Percentiles rank a stretch among this genome's conserved stretches.
Conservation (phyloP, 2,329 filamentous ascomycete species). For the Colletotrichum euphorbiae region DNA sequence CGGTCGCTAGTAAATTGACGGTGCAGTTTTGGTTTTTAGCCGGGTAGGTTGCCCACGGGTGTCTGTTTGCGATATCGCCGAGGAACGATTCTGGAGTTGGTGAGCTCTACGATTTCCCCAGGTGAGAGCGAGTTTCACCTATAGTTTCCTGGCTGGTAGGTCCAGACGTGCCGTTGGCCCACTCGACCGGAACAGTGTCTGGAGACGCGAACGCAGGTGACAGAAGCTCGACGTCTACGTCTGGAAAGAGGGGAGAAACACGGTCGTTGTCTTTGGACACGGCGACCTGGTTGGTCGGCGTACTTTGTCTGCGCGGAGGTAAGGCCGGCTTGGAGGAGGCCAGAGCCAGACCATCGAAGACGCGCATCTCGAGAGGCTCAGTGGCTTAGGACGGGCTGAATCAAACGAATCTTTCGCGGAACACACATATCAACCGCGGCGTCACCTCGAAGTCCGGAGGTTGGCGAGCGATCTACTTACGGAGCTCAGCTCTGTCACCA, state of each 20-base stretch:
- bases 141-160: constrained; percentile 42
- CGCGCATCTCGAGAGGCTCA: neutral
- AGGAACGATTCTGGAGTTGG: constrained; percentile 40
- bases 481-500: too few relatives aligned
- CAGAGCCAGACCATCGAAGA: neutral
- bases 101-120: neutral
- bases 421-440: neutral
- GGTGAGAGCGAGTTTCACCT: neutral
- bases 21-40: too few relatives aligned
- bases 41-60: constrained; percentile 42
- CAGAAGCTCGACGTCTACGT: constrained; percentile 41
- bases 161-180: constrained; percentile 44
- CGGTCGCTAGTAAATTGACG: too few relatives aligned
- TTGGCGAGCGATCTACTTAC: neutral
- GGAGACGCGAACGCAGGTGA: constrained; percentile 44
- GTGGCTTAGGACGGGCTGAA: too few relatives aligned
- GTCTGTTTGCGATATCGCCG: constrained; percentile 38
- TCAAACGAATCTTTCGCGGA: fast-evolving
- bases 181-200: constrained; percentile 41
- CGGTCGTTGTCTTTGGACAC: constrained; percentile 3
- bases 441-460: neutral
- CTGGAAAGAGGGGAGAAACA: constrained; percentile 14
- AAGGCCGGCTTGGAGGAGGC: neutral
- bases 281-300: constrained; percentile 16
- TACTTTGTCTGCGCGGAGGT: constrained; percentile 23